Evolutionary conservation across 2,329 filamentous ascomycete species (phyloP).

Genomic region (Calonectria hawksworthii): DNA sequence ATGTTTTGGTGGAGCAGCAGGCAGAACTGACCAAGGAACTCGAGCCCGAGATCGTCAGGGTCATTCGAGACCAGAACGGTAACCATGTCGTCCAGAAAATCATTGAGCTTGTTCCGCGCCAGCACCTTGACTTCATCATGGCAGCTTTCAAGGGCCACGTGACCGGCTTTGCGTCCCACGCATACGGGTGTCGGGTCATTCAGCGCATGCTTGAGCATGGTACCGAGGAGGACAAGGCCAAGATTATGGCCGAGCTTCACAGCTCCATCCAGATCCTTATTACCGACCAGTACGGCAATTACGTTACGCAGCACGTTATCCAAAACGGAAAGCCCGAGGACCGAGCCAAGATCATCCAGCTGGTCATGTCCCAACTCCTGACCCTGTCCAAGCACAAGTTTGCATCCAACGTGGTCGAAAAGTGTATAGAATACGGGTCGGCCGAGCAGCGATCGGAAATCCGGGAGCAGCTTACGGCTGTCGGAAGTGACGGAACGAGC

Average conservation of each 20-base stretch:
- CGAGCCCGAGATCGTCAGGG: constrained; percentile 79
- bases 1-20: constrained; percentile 94
- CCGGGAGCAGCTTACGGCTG: constrained; percentile 71
- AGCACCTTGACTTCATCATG: constrained; percentile 89
- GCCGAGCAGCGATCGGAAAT: constrained; percentile 79
- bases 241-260: constrained; percentile 85
- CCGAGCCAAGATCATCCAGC: constrained; percentile 77
- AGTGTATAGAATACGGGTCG: constrained; percentile 82
- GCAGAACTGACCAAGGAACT: constrained; percentile 86
- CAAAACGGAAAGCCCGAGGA: constrained; percentile 82
- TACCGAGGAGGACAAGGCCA: constrained; percentile 76
- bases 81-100: constrained; percentile 98
- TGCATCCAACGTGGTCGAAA: constrained; percentile 97
- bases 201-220: constrained; percentile 92
- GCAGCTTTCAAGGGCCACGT: constrained; percentile 83
- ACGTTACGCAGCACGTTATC: constrained; percentile 95
- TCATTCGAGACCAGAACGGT: constrained; percentile 89
- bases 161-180: constrained; percentile 79
- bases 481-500: constrained; percentile 75
- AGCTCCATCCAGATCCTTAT: constrained; percentile 79
- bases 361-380: constrained; percentile 81
- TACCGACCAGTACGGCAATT: constrained; percentile 93
- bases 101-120: constrained; percentile 82
- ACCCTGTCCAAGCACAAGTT: constrained; percentile 93
- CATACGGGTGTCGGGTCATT: constrained; percentile 92